Base-by-base conservation (phyloP, 2,329 filamentous ascomycete genomes). In the Fusarium caatingaense region DNA sequence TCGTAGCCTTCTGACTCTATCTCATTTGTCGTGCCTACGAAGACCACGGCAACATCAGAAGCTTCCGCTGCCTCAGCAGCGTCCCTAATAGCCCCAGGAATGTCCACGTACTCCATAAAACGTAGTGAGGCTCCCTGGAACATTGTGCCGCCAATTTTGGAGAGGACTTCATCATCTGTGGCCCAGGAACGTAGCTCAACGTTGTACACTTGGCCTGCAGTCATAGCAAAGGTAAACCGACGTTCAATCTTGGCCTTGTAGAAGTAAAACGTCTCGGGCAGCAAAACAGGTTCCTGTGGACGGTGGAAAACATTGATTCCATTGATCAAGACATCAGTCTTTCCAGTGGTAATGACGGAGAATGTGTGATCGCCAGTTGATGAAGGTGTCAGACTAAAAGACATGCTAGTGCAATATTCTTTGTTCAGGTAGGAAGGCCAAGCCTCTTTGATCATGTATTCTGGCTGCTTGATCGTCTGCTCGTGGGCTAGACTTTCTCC, bases 1-100 rank as follows among this genome's bases (percentile, higher is more conserved):
- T 63, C 60, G 23, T 61, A 63, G 1, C 60, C 60, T 3, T 63
- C 60, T 4, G 60, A 63, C 10, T 63, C 60, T 5, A 63, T 20
- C 5, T 63, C 60, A 20, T 62, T 61, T 0, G 60, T 63, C 5
- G 57, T 63, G 3, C 60, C 60, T 5, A 63, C 56, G n/a, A 61
- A 61, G 0, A 63, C 27, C 8, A 63, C 23, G 0, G 60, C 60
- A 0, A 34, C 20, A 2, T 55, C 42, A 8, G 41, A 54, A 4
- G 27, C n/a, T 9, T 5, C n/a, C 9, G 47, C 60, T 3, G 10
- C 12, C 0, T 61, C 47, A 0, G 27, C 32, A 3, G 56, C 60
- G 1, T 55, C n/a, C 2, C 3, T 18, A 1, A 61, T 61, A 3
- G 41, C 41, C 0, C 4, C 10, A 0, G 60, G 27, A 1, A 61